These are phyloP conservation scores for Hemisphaericaspora subhashii DNA, from an alignment of 1,139 yeast species.

Conservation along the genomic window DNA sequence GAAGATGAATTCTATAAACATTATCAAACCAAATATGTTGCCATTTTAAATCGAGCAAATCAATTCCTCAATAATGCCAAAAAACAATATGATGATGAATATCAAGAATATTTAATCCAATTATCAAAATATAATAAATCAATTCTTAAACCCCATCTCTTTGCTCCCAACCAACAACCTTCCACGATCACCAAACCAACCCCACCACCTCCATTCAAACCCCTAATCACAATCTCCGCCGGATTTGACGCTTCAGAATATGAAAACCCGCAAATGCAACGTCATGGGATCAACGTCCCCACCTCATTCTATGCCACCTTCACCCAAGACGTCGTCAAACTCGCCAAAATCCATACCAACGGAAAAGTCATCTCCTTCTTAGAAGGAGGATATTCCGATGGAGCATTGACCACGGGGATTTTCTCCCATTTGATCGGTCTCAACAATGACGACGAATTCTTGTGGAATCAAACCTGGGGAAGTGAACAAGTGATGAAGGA, in stretches of 20 bases:
- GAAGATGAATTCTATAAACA: conserved; percentile 66
- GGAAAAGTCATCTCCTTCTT: conserved; percentile 70
- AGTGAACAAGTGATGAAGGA: conserved; percentile 63
- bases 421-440: conserved; percentile 77
- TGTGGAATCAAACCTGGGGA: conserved; percentile 69
- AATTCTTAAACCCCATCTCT: conserved; percentile 31
- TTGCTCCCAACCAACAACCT: conserved; percentile 24
- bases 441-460: conserved; percentile 40
- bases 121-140: conserved; percentile 30
- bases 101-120: conserved; percentile 31
- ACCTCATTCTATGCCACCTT: conserved; percentile 75
- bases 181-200: conserved; percentile 28
- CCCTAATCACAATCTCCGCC: conserved; percentile 73
- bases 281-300: conserved; percentile 83
- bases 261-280: conserved; percentile 80
- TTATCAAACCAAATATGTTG: conserved; percentile 62
- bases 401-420: conserved; percentile 78
- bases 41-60: conserved; percentile 65
- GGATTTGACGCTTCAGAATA: conserved; percentile 90
- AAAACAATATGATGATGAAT: conserved; percentile 41
- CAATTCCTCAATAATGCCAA: conserved; percentile 59
- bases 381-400: conserved; percentile 89
- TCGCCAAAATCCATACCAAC: conserved; percentile 60
- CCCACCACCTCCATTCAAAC: conserved; percentile 60
- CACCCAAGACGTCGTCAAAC: conserved; percentile 67